Evolutionary conservation across 495 filamentous ascomycete genomes (phyloP), one percentile per base, ranked within the genome.

Genomic region (Podospora fimiseda): DNA sequence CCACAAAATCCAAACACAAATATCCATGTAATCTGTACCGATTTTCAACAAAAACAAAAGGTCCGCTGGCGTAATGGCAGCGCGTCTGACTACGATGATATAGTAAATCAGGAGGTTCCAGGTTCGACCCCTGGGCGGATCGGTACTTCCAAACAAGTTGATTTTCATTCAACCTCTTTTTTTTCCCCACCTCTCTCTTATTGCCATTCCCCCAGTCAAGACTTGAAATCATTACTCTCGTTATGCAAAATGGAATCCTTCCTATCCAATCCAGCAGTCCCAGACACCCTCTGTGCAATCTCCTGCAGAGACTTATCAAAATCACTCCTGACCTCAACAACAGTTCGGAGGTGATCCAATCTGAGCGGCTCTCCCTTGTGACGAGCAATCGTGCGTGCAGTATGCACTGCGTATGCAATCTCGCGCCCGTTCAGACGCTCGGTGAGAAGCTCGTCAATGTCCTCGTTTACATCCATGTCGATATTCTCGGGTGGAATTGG

Each of bases 371-470:
- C 11, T 9, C 20, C 19, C 16, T 46, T 9, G 15, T 38, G 22
- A 5, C 51, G 60, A 13, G 72, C 68, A 50, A 75, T 50, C 3
- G 70, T 77, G 49, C 65, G 56, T 7, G 71, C 68, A 0, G 71
- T 70, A 41, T 63, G 59, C 13, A 70, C 37, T 1, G 62, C 60
- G 42, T 71, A 69, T 6, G 66, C 56, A 5, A 73, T 70, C 50
- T 71, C 69, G 0, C 60, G 38, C 9, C 70, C 69, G 27, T 66
- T 70, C 14, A 73, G 54, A 40, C 58, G 46, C 1, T 55, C 37
- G 4, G 48, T 46, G 11, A 44, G 46, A 5, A 54, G 24, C 14
- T 30, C 40, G 5, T 47, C 47, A 9, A 51, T 37, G n/a, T 46
- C 53, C 20, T 46, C 21, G 4, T 56, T 24, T 19, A 41, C 24